A percentile compares a stretch with the other conserved stretches of the same genome.
Evolutionary conservation across 2,329 filamentous ascomycete genomes (phyloP).

Genomic region (Aspergillus alliaceus): DNA sequence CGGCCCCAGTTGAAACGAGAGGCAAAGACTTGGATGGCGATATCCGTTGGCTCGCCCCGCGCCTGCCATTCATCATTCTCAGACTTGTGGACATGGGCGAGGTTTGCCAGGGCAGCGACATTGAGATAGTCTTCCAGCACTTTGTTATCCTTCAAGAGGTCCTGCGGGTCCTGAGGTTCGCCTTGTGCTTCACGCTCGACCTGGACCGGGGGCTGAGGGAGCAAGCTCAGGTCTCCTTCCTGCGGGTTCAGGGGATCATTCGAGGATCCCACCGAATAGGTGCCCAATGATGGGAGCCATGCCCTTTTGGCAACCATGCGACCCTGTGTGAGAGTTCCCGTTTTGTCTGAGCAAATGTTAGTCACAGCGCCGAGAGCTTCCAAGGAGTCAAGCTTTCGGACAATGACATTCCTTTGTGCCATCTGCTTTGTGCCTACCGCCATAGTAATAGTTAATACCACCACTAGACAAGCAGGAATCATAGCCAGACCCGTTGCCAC

Average conservation of each 20-base stretch:
- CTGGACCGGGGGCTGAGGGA: constrained; percentile 31
- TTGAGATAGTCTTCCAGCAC: constrained; percentile 59
- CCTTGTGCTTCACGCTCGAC: constrained; percentile 26
- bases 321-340: constrained; percentile 62
- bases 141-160: constrained; percentile 48
- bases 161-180: constrained; percentile 27
- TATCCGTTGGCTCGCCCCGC: constrained; percentile 69
- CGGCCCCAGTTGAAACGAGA: constrained; percentile 66
- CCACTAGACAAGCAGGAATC: constrained; percentile 64
- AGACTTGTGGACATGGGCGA: constrained; percentile 61
- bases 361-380: constrained; percentile 65
- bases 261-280: constrained; percentile 57
- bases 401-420: constrained; percentile 58
- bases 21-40: constrained; percentile 73
- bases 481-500: constrained; percentile 61
- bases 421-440: constrained; percentile 61
- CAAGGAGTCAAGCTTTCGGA: constrained; percentile 57
- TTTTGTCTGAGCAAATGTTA: constrained; percentile 59
- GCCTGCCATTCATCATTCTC: constrained; percentile 60
- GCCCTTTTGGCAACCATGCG: constrained; percentile 64
- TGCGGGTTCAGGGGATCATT: constrained; percentile 59
- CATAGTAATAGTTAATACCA: constrained; percentile 68
- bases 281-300: constrained; percentile 60
- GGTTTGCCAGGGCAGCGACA: constrained; percentile 64
- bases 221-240: constrained; percentile 48